These are phyloP conservation scores for Talaromyces funiculosus DNA, from an alignment of 2,329 filamentous ascomycete species.

Conservation along the genomic window DNA sequence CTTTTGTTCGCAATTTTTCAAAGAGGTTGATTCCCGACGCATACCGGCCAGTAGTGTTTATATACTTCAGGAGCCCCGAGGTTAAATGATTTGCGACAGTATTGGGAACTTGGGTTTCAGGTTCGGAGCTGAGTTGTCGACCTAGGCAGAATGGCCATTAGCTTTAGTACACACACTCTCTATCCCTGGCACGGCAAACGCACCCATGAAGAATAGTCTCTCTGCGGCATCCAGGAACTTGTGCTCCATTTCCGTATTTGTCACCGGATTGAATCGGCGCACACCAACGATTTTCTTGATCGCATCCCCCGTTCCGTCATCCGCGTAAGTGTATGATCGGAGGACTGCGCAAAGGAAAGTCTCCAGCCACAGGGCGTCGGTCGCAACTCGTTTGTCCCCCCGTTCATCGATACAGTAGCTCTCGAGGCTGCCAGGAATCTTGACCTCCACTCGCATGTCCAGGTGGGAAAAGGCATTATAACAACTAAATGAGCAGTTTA, in stretches of 20 bases:
- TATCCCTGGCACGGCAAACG: constrained; percentile 3
- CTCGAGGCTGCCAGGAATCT: constrained; percentile 92
- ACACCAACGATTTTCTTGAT: constrained; percentile 98
- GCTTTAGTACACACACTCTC: background rate
- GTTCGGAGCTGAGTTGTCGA: constrained; percentile 93
- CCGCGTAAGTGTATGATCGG: constrained; percentile 91
- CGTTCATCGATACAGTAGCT: constrained; percentile 97
- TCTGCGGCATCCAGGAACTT: constrained; percentile 92
- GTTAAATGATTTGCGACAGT: constrained; percentile 94
- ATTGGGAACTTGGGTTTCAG: constrained; percentile 94
- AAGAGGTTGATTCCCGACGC: constrained; percentile 96
- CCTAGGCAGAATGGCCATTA: constrained; percentile 51
- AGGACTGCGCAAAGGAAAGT: constrained; percentile 95
- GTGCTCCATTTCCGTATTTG: constrained; percentile 96
- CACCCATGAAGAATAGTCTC: constrained; percentile 87
- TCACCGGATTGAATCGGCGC: constrained; percentile 92
- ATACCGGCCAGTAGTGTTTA: constrained; percentile 89
- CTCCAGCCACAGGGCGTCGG: constrained; percentile 92
- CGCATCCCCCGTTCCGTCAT: constrained; percentile 87
- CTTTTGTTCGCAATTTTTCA: constrained; percentile 84
- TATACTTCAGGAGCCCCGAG: constrained; percentile 87
- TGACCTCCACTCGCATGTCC: constrained; percentile 97
- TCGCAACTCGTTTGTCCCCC: constrained; percentile 87
- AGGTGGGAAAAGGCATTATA: constrained; percentile 99
- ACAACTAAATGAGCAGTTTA: constrained; percentile 49